phyloP scores from a whole-genome alignment of 176 grass and related monocot species.

The Paspalum vaginatum region DNA sequence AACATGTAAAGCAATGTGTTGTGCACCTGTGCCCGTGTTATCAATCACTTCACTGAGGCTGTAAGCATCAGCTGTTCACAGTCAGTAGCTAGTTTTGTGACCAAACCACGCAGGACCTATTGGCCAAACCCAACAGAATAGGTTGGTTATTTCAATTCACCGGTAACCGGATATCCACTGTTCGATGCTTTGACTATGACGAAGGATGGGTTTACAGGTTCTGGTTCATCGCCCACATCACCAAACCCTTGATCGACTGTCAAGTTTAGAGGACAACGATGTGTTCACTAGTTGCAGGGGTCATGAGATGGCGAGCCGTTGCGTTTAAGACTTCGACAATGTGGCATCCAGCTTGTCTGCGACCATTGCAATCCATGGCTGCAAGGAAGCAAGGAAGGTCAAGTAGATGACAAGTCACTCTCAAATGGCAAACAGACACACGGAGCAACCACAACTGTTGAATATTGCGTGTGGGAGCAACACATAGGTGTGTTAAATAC shows the following conservation, averaged over 20 bases:
- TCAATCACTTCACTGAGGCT: not conserved
- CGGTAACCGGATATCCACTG: not conserved
- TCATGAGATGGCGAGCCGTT: not conserved
- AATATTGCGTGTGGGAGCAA: too few relatives aligned
- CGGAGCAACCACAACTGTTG: too few relatives aligned
- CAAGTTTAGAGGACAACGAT: not conserved
- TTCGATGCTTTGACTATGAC: not conserved
- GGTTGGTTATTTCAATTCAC: too few relatives aligned
- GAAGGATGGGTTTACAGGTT: not conserved
- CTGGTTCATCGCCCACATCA: not conserved
- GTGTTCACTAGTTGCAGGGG: not conserved
- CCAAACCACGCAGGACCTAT: too few relatives aligned
- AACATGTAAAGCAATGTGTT: not conserved
- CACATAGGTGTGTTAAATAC: too few relatives aligned
- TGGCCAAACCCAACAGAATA: too few relatives aligned
- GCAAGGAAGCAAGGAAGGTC: constrained; percentile 29
- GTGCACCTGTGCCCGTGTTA: not conserved
- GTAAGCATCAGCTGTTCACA: not conserved
- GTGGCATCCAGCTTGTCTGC: constrained; percentile 87
- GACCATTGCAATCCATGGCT: constrained; percentile 92
- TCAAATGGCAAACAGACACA: not conserved
- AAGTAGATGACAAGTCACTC: constrained; percentile 6
- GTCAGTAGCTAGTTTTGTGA: too few relatives aligned
- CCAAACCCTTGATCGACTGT: too few relatives aligned
- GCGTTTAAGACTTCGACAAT: constrained; percentile 55